Evolutionary conservation across 148 eudicot species (phyloP), one percentile per base, ranked within the genome.

Genomic region (Rhododendron vialii): DNA sequence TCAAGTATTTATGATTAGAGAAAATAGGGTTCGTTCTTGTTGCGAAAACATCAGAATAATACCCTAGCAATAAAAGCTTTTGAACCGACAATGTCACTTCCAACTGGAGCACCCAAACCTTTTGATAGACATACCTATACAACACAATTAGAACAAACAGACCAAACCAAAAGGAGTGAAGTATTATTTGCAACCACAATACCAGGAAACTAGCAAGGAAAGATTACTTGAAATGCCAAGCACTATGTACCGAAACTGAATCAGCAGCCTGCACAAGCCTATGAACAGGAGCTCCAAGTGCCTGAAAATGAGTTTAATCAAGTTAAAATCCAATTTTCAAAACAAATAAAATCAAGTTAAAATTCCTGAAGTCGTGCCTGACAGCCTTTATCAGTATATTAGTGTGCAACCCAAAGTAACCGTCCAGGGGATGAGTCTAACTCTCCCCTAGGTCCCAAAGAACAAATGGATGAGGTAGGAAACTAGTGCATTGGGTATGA

Each of bases 71-170:
- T 95, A 80, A 98, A 98, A 79, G 88, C 83, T 81, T 90, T 91
- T 86, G 99, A 91, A 83, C 98, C 99, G 57, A 96, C 99, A 89
- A 98, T 94, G 24, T 95, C 92, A 80, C 94, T 83, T 90, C 99
- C 98, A 55, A 92, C 96, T 28, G 99, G 99, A 77, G 98, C 99
- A 82, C 99, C 98, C 80, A 98, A 90, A 36, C 98, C 99, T 91
- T 97, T 98, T 30, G 99, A 98, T 48, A 98, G 89, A 88, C 99
- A 98, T 59, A 96, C 92, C 99, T 97, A 14, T 83, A 83, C 83
- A 77, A 41, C 59, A 81, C 38, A 82, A 57, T 69, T 5, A 71
- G 20, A 71, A 30, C 71, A 65, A 11, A 48, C 5, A 35, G 8
- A 80, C 2, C 3, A 22, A 41, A 86, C 30, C 43, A 10, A 71